Base-by-base conservation (phyloP, 805 yeast species). In the Saturnispora gosingensis region DNA sequence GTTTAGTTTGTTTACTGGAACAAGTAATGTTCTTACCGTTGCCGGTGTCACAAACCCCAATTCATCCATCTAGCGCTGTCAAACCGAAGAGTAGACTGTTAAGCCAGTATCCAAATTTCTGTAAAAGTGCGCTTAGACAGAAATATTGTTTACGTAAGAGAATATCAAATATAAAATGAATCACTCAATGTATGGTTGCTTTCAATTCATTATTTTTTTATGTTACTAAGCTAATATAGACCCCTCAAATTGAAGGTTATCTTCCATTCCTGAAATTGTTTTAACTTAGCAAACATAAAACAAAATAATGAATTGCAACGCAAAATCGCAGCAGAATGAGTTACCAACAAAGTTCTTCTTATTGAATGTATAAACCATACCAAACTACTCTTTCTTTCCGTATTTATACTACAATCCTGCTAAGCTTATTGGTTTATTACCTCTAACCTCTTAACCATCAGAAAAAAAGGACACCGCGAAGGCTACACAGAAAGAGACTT, bases 41-140 rank as follows among this genome's bases (percentile, higher is more conserved):
- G 91, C 78, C 0, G 91, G 90, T 3, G 81, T 73, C 16, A 78
- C 76, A 60, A 77, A 83, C 44, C 74, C 70, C 58, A 73, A 74
- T 16, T 66, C 51, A 48, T 75, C 77, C 68, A 71, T 63, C 18
- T 20, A 38, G 15, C 18, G 5, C 18, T 25, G 28, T 42, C 22
- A 18, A 18, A 24, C 13, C 30, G 24, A 24, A 27, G 25, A 40
- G 24, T 13, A 22, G 44, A 7, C 7, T 11, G 22, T 38, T 38
- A 16, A 38, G 22, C 22, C 9, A 18, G 38, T 18, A n/a, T 10
- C 5, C 15, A 30, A 30, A 30, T 30, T 30, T 30, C 34, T 30
- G 34, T 30, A 13, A 30, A 30, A 13, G 34, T 30, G 34, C 34
- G 34, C 13, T 30, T 13, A 30, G 13, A 30, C 15, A 30, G 34